Evolutionary conservation across 2,329 filamentous ascomycete genomes (phyloP).

Genomic region (Trichophyton simii): DNA sequence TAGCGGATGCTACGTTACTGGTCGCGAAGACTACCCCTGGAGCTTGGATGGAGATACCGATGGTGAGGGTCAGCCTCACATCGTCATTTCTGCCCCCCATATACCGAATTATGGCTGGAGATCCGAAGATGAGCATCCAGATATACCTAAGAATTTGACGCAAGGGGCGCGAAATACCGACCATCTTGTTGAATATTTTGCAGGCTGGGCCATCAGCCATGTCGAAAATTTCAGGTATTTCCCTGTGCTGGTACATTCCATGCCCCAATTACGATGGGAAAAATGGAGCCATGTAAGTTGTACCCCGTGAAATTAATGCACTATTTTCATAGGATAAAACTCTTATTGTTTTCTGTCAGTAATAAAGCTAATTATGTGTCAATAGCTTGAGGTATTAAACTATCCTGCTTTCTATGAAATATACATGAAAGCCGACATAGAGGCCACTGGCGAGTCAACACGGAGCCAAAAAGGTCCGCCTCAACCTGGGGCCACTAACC

Average conservation of each 20-base stretch:
- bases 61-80: slow-evolving; percentile 17
- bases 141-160: slow-evolving; percentile 18
- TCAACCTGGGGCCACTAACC: neutral
- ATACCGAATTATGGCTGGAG: slow-evolving; percentile 22
- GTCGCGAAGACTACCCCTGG: slow-evolving; percentile 9
- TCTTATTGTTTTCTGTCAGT: neutral
- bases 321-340: neutral
- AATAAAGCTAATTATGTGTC: neutral
- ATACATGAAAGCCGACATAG: neutral
- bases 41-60: slow-evolving; percentile 17
- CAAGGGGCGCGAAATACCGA: slow-evolving; percentile 24
- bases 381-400: neutral
- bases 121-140: slow-evolving; percentile 15
- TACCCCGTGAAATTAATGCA: neutral
- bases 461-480: neutral
- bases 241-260: slow-evolving; percentile 18
- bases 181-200: slow-evolving; percentile 28
- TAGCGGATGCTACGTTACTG: slow-evolving; percentile 6
- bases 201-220: slow-evolving; percentile 26
- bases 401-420: neutral
- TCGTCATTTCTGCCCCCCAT: slow-evolving; percentile 20
- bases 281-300: slow-evolving; percentile 21
- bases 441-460: neutral
- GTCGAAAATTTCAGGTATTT: slow-evolving; percentile 23
- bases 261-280: slow-evolving; percentile 19